Evolutionary conservation across 768 basidiomycete genomes (phyloP).

Genomic region (Tricholoma flavovirens): DNA sequence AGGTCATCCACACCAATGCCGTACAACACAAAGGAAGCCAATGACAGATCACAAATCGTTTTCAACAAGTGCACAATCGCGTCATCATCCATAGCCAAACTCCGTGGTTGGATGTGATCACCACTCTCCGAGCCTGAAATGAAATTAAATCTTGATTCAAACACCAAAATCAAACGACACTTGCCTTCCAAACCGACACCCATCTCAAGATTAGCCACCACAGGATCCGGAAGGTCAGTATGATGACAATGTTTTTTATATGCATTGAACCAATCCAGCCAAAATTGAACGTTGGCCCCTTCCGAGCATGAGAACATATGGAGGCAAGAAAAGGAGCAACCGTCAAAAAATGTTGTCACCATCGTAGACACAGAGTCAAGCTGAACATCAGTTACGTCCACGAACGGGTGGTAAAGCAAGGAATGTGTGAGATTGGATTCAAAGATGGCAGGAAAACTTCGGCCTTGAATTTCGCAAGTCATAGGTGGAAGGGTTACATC

Average conservation of each 20-base stretch:
- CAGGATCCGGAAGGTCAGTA: neutral
- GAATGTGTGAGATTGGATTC: neutral
- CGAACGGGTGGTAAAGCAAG: neutral
- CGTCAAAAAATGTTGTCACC: neutral
- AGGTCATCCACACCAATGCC: neutral
- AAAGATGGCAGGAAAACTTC: no score
- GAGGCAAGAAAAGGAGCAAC: neutral
- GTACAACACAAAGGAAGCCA: neutral
- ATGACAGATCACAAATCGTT: neutral
- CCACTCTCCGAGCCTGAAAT: neutral
- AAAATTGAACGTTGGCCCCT: neutral
- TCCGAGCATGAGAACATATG: neutral
- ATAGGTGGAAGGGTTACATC: no score
- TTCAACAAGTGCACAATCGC: neutral
- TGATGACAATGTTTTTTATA: neutral
- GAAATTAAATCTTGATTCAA: neutral
- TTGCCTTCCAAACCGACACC: neutral
- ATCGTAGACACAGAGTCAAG: neutral
- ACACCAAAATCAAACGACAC: neutral
- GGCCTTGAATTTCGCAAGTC: no score
- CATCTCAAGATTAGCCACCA: neutral
- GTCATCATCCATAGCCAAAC: neutral
- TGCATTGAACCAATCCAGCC: neutral
- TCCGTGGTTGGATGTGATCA: neutral
- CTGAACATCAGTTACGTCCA: neutral